Evolutionary conservation across 352 stramenopile genomes (phyloP), one percentile per base, ranked within the genome.

Genomic region (Phytophthora constricta): DNA sequence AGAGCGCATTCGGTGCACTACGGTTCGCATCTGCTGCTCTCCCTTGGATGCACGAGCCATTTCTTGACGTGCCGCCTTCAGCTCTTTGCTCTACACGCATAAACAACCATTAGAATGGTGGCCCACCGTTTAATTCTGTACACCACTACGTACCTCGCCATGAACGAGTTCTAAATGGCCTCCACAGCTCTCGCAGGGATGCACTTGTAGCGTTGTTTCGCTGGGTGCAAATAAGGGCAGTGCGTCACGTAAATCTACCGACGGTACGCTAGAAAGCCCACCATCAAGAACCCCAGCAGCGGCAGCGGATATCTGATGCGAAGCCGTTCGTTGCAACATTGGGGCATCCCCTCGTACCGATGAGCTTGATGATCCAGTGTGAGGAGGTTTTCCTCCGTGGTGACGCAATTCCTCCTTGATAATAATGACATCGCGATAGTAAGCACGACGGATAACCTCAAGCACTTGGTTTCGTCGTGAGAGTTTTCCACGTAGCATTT

Each of bases 351-450:
- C 62, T 61, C 26, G 51, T 20, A 46, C n/a, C 41, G 41, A 45
- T 46, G 46, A 45, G 58, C 56, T 11, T 33, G 31, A n/a, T 27
- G 54, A 47, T 14, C 39, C 50, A 37, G 34, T 50, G 57, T 63
- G 26, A 28, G 51, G 33, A 14, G 63, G 17, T 55, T 72, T 76
- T 25, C 63, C 54, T 48, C 43, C 63, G n/a, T 57, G 58, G 20
- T 86, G 74, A 1, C 80, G 84, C 14, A 95, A 65, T 43, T 92
- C 82, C 41, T 95, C 87, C 57, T 95, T 95, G 43, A 95, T 75
- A n/a, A 91, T 58, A 58, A 95, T 82, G 23, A 95, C 78, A 64
- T 93, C 86, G 51, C 89, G 84, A 60, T 93, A 92, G 65, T 95
- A 95, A 2, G 86, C 85, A 13, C 79, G 76, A 1, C 87, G 82